Evolutionary conservation across 1,139 yeast species (phyloP), one percentile per base, ranked within the genome.

Genomic region (Diutina neorugosa): DNA sequence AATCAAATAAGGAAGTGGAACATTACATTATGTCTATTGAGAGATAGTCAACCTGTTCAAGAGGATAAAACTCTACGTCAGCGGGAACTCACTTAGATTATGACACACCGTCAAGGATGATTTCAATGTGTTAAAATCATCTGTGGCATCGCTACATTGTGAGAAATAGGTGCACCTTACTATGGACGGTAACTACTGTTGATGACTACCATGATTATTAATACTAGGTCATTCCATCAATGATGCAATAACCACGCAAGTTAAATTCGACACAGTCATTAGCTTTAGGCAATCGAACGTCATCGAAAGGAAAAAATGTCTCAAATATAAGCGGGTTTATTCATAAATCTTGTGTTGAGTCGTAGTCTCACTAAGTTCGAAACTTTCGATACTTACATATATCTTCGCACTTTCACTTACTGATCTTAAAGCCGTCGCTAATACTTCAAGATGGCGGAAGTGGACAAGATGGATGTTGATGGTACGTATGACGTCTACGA

Each of bases 381-480:
- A 9, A 2, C n/a, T 9, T 31, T 31, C 12, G 12, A 12, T 27
- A 27, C 34, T 27, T 27, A 9, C 8, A 27, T 11, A 31, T 11
- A 14, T 11, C 37, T 31, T 31, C 37, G 37, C 37, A 31, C 20
- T 16, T 40, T 40, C 20, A 18, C n/a, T 5, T 2, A 5, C 43
- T 40, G 43, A n/a, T n/a, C 18, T 16, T 20, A 16, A n/a, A 40
- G n/a, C 20, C 9, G 19, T 6, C 9, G 16, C 11, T 20, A 16
- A n/a, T 40, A 40, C 6, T 23, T 23, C 44, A 44, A n/a, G 37
- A 46, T 46, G 50, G 34, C 48, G 4, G 50, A 46, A 18, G 50
- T 46, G 23, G 50, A 46, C 8, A 46, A 27, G 40, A 46, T 46
- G 50, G 50, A 46, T 21, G 40, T 46, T 12, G 50, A 46, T 16